Evolutionary conservation across 805 yeast species (phyloP), one percentile per base, ranked within the genome.

Genomic region (Jamesozyma jinghongensis): DNA sequence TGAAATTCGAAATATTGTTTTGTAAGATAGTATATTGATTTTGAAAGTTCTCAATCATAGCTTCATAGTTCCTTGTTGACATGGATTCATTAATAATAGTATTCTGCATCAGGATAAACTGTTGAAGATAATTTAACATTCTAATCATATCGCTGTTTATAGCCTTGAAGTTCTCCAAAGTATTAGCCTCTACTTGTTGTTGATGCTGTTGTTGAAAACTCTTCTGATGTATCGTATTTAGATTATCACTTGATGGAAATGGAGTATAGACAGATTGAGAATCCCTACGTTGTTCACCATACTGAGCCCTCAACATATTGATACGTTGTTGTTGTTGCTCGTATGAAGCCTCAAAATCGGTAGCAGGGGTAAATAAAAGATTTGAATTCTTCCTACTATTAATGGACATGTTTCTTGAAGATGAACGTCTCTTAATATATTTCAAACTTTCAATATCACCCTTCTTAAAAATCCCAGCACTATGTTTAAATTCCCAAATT

Each of bases 401-500:
- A 7, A 39, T 36, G 7, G 49, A 41, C 2, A 56, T 46, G 32
- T 64, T 53, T 17, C 55, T 51, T 54, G 66, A 50, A 5, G 78
- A 71, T 0, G 92, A 75, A 36, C 96, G 66, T 46, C 97, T 70
- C 60, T 85, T 88, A 57, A 88, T 90, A 13, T 73, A 68, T 40
- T 83, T 74, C 45, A 88, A 64, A 10, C 81, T 69, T 34, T 79
- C 92, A 13, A 77, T 62, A 57, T 87, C 92, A 32, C 95, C 96
- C 39, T 85, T 79, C 49, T 76, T 73, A 64, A 88, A 88, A 44
- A 73, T 71, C 28, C 82, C 85, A 3, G 85, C 78, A 20, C 84
- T 75, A 58, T 88, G 97, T 43, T 79, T 78, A 62, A 88, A 88
- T 65, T 90, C 97, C 97, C 97, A 88, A 13, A 57, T 54, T 43